Evolutionary conservation across 352 stramenopile species (phyloP), one percentile per base, ranked within the genome.

Genomic region (Globisporangium canariense): DNA sequence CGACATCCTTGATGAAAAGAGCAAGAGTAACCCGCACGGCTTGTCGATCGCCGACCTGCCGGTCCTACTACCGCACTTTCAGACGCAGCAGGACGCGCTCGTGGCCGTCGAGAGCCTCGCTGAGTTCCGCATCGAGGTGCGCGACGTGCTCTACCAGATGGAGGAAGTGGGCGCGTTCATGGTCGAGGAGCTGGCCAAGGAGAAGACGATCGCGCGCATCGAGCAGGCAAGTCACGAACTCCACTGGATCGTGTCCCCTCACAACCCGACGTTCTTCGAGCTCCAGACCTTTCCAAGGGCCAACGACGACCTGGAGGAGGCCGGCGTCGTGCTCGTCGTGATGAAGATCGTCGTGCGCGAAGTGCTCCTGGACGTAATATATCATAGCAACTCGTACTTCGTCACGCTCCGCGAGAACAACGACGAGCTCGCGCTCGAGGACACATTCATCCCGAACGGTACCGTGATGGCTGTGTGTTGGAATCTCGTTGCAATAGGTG

Each of bases 341-440:
- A 88, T 90, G 76, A 90, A 90, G 49, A 70, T 88, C 4, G 79
- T 89, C 22, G 68, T 90, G n/a, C 74, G 81, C 3, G 81, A 69
- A 0, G 81, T 90, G 51, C 56, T 89, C n/a, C 64, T 90, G 0
- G 79, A 90, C 46, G 67, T 89, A 5, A 70, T 89, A 22, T 89
- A 83, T 67, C 73, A 69, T n/a, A 64, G 70, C 18, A 71, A 88
- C 68, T 90, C 79, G 68, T 89, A 90, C 47, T 89, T 78, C 9
- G 71, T 76, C 20, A 78, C 78, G 16, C 50, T 90, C 25, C 67
- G 79, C 11, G 81, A 86, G 4, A 89, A 88, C 20, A 55, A 50
- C 1, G 69, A 83, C 3, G 77, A 90, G 43, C 65, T 90, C 13
- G 70, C 79, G 18, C 73, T 90, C 0, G 76, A 88, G 50, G 81